Percentiles rank a stretch among this genome's conserved stretches.
Evolutionary conservation across 176 grass and related monocot species (phyloP).

Genomic region (Bromus sterilis): DNA sequence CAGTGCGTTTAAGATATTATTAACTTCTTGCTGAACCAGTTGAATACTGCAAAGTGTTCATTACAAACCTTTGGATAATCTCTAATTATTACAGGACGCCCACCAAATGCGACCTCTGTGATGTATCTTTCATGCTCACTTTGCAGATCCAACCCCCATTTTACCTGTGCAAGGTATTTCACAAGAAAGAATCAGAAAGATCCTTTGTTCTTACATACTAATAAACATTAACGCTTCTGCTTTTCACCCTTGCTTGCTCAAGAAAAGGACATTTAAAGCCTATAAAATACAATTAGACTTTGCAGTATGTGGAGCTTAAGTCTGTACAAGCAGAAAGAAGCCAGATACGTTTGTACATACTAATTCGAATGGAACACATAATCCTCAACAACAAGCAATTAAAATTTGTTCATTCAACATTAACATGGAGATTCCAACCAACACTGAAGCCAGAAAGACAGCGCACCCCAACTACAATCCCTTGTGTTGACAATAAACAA

Average conservation of each 20-base stretch:
- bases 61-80: conserved; percentile 91
- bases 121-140: conserved; percentile 99
- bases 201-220: neutral
- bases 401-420: neutral
- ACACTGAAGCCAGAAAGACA: neutral
- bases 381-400: neutral
- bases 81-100: conserved; percentile 87
- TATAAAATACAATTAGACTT: neutral
- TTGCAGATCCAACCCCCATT: conserved; percentile 97
- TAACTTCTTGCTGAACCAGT: neutral
- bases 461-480: neutral
- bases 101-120: conserved; percentile 90
- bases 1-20: neutral
- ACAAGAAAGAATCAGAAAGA: neutral
- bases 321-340: neutral
- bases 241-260: neutral
- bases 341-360: neutral
- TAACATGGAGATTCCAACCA: neutral
- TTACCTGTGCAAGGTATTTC: conserved; percentile 44
- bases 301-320: neutral
- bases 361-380: neutral
- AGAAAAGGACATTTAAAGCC: neutral
- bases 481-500: neutral
- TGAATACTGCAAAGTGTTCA: neutral
- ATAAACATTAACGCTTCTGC: neutral